A percentile compares a stretch with the other conserved stretches of the same genome.
Evolutionary conservation across 208 protist genomes (phyloP).

Genomic region (Phytomonas sp.): DNA sequence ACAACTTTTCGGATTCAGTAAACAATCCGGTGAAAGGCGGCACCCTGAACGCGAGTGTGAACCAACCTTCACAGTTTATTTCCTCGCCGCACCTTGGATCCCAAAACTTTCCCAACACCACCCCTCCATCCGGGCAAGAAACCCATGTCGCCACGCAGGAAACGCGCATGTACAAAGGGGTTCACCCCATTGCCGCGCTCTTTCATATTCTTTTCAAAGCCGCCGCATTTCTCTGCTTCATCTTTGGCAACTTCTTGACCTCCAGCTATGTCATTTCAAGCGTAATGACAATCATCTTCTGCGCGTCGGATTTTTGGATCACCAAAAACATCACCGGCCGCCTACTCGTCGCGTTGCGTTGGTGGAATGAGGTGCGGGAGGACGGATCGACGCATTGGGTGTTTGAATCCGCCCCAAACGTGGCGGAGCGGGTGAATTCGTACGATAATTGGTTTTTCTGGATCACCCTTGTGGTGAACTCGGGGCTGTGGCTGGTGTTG

Average conservation of each 20-base stretch:
- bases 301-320: conserved; percentile 92
- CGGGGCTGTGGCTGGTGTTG: conserved; percentile 47
- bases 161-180: conserved; percentile 50
- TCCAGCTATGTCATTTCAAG: conserved; percentile 70
- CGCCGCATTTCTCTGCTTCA: conserved; percentile 68
- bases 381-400: conserved; percentile 90
- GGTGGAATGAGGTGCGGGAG: conserved; percentile 93
- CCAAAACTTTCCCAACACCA: too few relatives aligned
- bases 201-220: conserved; percentile 89
- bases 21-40: too few relatives aligned
- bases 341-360: conserved; percentile 89
- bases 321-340: conserved; percentile 94
- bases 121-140: neutral
- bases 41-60: too few relatives aligned
- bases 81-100: too few relatives aligned
- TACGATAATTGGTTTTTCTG: conserved; percentile 88
- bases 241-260: conserved; percentile 55
- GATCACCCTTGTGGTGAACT: conserved; percentile 37
- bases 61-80: too few relatives aligned
- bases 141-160: neutral
- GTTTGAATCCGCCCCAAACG: conserved; percentile 86
- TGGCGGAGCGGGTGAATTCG: conserved; percentile 48
- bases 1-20: too few relatives aligned
- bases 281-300: conserved; percentile 81
- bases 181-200: conserved; percentile 71